phyloP scores from a whole-genome alignment of 768 basidiomycete species.

The Lentinula edodes region DNA sequence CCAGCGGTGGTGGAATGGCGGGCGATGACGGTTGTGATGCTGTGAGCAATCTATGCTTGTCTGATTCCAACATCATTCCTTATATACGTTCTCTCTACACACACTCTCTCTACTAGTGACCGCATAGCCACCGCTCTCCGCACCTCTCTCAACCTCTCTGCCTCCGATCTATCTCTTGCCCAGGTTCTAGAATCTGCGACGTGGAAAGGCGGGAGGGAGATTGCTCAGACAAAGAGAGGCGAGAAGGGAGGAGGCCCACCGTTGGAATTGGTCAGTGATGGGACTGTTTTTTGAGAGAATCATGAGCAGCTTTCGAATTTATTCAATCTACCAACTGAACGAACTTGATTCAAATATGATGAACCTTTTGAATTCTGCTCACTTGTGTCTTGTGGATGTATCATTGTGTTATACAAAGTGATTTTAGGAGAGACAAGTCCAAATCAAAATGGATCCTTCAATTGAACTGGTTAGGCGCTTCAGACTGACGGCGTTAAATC shows the following conservation, averaged over 20 bases:
- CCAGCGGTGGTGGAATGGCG: constrained; percentile 95
- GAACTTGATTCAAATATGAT: too few species aligned
- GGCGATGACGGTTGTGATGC: constrained; percentile 88
- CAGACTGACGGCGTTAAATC: too few species aligned
- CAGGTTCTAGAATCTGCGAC: constrained; percentile 94
- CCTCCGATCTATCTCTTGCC: constrained; percentile 61
- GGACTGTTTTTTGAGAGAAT: constrained; percentile 62
- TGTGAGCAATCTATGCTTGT: constrained; percentile 45
- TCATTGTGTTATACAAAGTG: too few species aligned
- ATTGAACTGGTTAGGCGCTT: too few species aligned
- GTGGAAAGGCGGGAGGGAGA: constrained; percentile 95
- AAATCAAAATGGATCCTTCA: too few species aligned
- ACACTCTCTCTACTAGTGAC: constrained; percentile 45
- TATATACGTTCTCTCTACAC: too few species aligned
- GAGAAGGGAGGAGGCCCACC: constrained; percentile 69
- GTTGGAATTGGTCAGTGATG: constrained; percentile 82
- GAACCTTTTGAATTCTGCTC: too few species aligned
- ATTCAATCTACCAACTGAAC: too few species aligned
- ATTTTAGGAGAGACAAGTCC: too few species aligned
- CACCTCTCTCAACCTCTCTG: constrained; percentile 41
- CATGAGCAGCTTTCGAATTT: background rate
- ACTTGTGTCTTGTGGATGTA: too few species aligned
- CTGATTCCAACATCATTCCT: too few species aligned
- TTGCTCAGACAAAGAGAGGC: constrained; percentile 74
- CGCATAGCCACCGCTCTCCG: constrained; percentile 72